Evolutionary conservation across 441 rosid genomes (phyloP).

Genomic region (Syzygium malaccense): DNA sequence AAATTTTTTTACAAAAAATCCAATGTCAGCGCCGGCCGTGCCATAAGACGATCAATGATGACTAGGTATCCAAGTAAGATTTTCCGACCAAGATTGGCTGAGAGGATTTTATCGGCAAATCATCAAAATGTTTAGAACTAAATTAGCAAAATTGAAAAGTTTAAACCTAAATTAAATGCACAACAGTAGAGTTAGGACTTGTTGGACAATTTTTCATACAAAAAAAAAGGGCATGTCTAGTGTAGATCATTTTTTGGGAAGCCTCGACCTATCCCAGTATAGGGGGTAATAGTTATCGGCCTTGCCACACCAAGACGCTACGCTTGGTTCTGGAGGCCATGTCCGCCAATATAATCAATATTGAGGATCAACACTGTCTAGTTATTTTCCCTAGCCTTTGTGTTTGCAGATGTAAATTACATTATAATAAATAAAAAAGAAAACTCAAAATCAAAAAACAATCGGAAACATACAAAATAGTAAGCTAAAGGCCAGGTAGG

Average conservation of each 20-base stretch:
- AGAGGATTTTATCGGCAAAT: background rate
- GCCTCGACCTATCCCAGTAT: background rate
- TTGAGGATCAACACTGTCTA: background rate
- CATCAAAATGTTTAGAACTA: background rate
- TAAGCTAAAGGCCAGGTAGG: background rate
- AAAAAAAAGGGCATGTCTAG: background rate
- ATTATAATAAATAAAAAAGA: background rate
- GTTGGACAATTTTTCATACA: background rate
- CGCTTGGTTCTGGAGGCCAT: background rate
- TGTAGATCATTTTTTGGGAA: background rate
- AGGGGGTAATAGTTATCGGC: background rate
- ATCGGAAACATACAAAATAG: background rate
- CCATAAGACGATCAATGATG: fast-evolving
- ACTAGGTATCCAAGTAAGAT: background rate
- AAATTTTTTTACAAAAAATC: background rate
- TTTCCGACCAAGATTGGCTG: background rate
- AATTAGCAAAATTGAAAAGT: background rate
- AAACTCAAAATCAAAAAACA: background rate
- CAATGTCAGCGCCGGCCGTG: too few relatives aligned
- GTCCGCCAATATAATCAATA: background rate
- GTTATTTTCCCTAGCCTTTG: background rate
- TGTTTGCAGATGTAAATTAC: background rate
- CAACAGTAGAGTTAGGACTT: too few relatives aligned
- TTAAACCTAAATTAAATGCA: too few relatives aligned
- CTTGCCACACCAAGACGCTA: background rate